Percentiles rank a stretch among this genome's conserved stretches.
phyloP scores from a whole-genome alignment of 805 yeast genomes.

The Hanseniaspora guilliermondii region DNA sequence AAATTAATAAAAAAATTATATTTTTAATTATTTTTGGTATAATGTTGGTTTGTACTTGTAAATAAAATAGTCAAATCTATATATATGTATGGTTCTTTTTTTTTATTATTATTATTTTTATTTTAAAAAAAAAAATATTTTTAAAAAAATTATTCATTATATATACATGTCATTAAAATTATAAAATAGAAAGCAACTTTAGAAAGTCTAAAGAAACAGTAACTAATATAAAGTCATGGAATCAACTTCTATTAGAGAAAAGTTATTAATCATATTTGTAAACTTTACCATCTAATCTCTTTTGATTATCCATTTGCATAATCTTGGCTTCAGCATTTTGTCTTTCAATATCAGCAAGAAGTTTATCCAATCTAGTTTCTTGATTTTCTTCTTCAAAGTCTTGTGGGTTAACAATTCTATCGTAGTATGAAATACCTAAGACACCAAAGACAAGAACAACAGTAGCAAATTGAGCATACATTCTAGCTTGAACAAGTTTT shows the following conservation, averaged over 20 bases:
- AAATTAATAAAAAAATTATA: too few species aligned
- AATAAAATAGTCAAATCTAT: neutral
- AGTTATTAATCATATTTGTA: constrained; percentile 19
- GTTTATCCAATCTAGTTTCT: constrained; percentile 37
- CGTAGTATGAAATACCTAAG: constrained; percentile 52
- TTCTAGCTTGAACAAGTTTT: constrained; percentile 77
- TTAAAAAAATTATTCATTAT: neutral
- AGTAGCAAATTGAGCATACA: constrained; percentile 78
- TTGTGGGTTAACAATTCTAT: constrained; percentile 41
- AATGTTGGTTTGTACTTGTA: neutral
- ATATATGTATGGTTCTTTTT: neutral
- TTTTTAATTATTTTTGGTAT: too few species aligned
- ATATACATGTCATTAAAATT: neutral
- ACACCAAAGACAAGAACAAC: constrained; percentile 60
- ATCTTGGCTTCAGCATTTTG: constrained; percentile 25
- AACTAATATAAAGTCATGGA: too few species aligned
- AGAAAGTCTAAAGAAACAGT: too few species aligned
- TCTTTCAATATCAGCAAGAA: constrained; percentile 27
- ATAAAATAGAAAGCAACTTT: neutral
- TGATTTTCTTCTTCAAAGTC: constrained; percentile 4
- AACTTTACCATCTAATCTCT: constrained; percentile 31
- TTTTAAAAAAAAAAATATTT: neutral
- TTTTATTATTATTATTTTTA: neutral
- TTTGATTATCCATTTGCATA: constrained; percentile 18
- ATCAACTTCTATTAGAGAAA: too few species aligned